A percentile compares a stretch with the other conserved stretches of the same genome.
Conservation (phyloP, 192 early-diverging fungal species). For the Phlyctochytrium arcticum region DNA sequence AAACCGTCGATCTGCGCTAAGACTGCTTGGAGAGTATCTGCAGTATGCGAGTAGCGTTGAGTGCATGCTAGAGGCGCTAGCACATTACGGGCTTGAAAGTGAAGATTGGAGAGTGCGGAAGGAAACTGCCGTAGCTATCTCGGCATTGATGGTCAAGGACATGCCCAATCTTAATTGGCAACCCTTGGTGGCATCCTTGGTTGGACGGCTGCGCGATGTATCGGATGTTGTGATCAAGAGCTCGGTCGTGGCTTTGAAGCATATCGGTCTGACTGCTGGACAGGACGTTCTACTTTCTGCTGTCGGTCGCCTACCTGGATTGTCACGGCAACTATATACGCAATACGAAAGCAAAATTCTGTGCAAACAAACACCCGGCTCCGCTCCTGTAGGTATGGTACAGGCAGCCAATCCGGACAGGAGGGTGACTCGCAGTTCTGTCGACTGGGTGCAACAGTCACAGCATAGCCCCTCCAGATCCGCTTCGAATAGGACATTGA, state of each 20-base stretch:
- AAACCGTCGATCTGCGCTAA: constrained; percentile 5
- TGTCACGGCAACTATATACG: constrained; percentile 15
- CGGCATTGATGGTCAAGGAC: neutral
- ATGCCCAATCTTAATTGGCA: neutral
- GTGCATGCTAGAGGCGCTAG: constrained; percentile 1
- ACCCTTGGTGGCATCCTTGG: constrained; percentile 9
- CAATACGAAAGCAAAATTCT: constrained; percentile 7
- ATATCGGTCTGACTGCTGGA: constrained; percentile 2
- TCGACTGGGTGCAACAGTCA: too few species aligned
- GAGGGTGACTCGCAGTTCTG: too few species aligned
- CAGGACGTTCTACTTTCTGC: neutral
- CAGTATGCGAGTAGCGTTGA: constrained; percentile 10
- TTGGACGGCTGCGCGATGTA: constrained; percentile 12
- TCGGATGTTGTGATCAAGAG: constrained; percentile 23
- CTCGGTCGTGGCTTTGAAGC: constrained; percentile 2
- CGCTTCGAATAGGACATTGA: too few species aligned
- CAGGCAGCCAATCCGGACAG: too few species aligned
- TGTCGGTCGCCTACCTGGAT: constrained; percentile 4
- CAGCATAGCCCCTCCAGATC: too few species aligned
- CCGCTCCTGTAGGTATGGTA: too few species aligned
- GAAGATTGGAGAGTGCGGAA: constrained; percentile 27
- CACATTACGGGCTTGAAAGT: constrained; percentile 20
- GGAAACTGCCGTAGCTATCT: constrained; percentile 16
- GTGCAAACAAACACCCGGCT: too few species aligned
- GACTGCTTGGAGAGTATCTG: constrained; percentile 7